phyloP scores from a whole-genome alignment of 306 rosid species.

The Carpinus fangiana region DNA sequence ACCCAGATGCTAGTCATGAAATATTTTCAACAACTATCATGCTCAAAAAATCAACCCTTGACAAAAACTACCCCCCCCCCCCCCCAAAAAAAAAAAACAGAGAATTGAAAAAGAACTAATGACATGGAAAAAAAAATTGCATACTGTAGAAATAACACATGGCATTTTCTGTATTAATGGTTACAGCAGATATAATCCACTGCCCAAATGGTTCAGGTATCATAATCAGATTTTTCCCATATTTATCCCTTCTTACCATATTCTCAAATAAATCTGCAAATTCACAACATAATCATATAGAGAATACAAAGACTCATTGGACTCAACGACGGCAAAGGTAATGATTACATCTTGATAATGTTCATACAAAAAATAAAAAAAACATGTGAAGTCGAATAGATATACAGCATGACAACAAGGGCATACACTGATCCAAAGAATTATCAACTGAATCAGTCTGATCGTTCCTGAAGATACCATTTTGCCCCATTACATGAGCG shows the following conservation, averaged over 20 bases:
- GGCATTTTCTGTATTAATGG: not conserved
- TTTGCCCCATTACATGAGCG: conserved; percentile 52
- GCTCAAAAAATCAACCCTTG: not conserved
- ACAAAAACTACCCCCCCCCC: not conserved
- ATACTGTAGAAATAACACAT: conserved; percentile 12
- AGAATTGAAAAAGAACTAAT: not conserved
- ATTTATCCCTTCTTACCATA: not conserved
- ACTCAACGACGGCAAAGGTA: not conserved
- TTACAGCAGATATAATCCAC: conserved; percentile 23
- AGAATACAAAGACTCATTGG: not conserved
- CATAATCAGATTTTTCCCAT: not conserved
- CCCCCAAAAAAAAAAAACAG: not conserved
- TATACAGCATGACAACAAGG: conserved; percentile 41
- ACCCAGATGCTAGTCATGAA: not conserved
- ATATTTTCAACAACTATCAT: not conserved
- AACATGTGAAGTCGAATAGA: conserved; percentile 31
- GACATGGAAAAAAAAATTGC: not conserved
- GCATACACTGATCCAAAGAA: conserved; percentile 70
- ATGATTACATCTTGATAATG: not conserved
- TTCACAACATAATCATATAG: not conserved
- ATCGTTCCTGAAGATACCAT: conserved; percentile 70
- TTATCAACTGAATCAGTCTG: conserved; percentile 63
- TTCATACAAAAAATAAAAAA: conserved; percentile 10
- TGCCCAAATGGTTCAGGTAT: conserved; percentile 4
- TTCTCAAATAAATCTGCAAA: conserved; percentile 2